Percentiles rank a stretch among this genome's conserved stretches.
Conservation (phyloP, 768 basidiomycete species). For the Auriculariales sp. region DNA sequence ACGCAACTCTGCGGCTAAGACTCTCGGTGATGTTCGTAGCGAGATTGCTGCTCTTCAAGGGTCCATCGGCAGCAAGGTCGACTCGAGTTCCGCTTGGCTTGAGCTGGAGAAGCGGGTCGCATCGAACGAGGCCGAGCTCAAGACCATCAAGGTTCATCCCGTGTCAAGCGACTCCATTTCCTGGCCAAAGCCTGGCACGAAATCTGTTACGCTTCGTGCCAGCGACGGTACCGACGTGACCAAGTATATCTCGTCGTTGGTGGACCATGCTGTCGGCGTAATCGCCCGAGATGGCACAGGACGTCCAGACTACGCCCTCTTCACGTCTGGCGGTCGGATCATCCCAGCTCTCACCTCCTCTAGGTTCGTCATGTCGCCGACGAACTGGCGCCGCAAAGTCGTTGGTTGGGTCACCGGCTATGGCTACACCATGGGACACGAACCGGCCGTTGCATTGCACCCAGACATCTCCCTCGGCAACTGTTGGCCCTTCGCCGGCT, state of each 20-base stretch:
- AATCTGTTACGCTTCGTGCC: slow-evolving; percentile 51
- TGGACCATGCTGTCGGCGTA: slow-evolving; percentile 58
- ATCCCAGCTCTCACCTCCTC: slow-evolving; percentile 73
- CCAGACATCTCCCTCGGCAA: slow-evolving; percentile 69
- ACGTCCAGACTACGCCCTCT: slow-evolving; percentile 72
- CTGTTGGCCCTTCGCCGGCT: slow-evolving; percentile 87
- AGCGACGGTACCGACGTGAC: slow-evolving; percentile 63
- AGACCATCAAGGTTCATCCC: slow-evolving; percentile 5
- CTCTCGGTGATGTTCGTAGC: slow-evolving; percentile 33
- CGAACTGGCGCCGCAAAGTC: slow-evolving; percentile 31
- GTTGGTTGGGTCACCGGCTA: slow-evolving; percentile 42
- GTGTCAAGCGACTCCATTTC: slow-evolving; percentile 20
- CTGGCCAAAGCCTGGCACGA: slow-evolving; percentile 36
- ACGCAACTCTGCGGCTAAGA: slow-evolving; percentile 28
- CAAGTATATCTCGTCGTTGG: slow-evolving; percentile 54
- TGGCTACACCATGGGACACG: slow-evolving; percentile 49
- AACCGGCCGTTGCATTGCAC: slow-evolving; percentile 79
- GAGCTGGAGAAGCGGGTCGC: slow-evolving; percentile 15
- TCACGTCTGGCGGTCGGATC: slow-evolving; percentile 65
- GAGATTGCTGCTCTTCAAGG: slow-evolving; percentile 34
- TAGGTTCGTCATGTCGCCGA: slow-evolving; percentile 49
- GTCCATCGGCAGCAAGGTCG: slow-evolving; percentile 3
- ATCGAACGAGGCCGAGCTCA: background rate
- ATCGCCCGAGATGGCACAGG: slow-evolving; percentile 66
- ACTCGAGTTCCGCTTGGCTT: slow-evolving; percentile 23